Conservation (phyloP, 805 yeast species). For the Zygoascus biomembranicola region DNA sequence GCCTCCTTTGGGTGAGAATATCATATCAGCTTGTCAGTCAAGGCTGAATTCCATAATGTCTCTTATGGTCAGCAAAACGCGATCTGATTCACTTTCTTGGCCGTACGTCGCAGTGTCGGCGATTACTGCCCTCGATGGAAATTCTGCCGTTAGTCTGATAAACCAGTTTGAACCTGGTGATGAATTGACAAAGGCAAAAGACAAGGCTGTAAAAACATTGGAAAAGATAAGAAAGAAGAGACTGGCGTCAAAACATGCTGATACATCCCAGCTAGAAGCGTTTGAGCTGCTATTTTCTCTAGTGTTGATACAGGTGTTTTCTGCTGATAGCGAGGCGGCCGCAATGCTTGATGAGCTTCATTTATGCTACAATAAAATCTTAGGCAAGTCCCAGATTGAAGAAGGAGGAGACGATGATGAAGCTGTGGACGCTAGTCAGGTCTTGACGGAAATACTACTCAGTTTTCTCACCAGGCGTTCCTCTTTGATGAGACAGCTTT, state of each 20-base stretch:
- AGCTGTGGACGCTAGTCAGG: slow-evolving; percentile 37
- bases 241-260: slow-evolving; percentile 29
- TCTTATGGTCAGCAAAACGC: slow-evolving; percentile 40
- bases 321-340: slow-evolving; percentile 67
- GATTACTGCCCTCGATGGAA: slow-evolving; percentile 14
- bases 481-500: slow-evolving; percentile 47
- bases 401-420: slow-evolving; percentile 30
- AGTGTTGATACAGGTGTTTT: slow-evolving; percentile 66
- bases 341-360: slow-evolving; percentile 66
- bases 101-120: slow-evolving; percentile 32
- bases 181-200: slow-evolving; percentile 36
- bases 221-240: slow-evolving; percentile 34
- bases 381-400: slow-evolving; percentile 32
- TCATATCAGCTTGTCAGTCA: slow-evolving; percentile 23
- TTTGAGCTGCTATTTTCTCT: slow-evolving; percentile 73
- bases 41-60: slow-evolving; percentile 62
- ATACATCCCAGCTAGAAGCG: slow-evolving; percentile 42
- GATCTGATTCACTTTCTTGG: slow-evolving; percentile 49
- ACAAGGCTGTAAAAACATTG: slow-evolving; percentile 43
- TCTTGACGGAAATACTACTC: slow-evolving; percentile 50
- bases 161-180: slow-evolving; percentile 49
- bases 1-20: slow-evolving; percentile 14
- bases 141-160: slow-evolving; percentile 21
- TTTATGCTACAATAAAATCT: slow-evolving; percentile 43
- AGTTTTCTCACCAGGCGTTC: slow-evolving; percentile 51